Percentiles rank a stretch among this genome's conserved stretches.
Conservation (phyloP, 495 filamentous ascomycete genomes). For the Lichina pygmaea region DNA sequence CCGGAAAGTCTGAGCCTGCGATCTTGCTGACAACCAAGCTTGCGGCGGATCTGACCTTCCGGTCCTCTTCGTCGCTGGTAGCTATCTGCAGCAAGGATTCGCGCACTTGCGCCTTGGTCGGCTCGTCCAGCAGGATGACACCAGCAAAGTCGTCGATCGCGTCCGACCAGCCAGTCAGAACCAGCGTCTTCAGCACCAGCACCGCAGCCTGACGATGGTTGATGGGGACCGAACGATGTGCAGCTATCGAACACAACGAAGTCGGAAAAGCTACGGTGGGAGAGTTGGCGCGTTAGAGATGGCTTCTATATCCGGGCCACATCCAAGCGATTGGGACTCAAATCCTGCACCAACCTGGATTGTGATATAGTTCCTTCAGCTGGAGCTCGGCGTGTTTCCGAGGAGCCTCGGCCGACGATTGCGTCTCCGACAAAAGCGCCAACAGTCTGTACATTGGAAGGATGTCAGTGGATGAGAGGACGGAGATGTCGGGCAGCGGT, state of each 20-base stretch:
- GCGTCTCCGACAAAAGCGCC: conserved; percentile 53
- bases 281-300: not conserved
- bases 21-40: conserved; percentile 92
- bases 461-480: not conserved
- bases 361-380: conserved; percentile 34
- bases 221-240: conserved; percentile 37
- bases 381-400: conserved; percentile 60
- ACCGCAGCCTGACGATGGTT: conserved; percentile 64
- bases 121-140: conserved; percentile 28
- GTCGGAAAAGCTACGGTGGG: conserved; percentile 37
- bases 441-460: conserved; percentile 23
- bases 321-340: not conserved
- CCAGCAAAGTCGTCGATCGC: conserved; percentile 41
- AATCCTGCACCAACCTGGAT: conserved; percentile 9
- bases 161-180: conserved; percentile 52
- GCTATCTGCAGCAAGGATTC: conserved; percentile 44
- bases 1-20: conserved; percentile 74
- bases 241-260: conserved; percentile 51
- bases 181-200: conserved; percentile 51
- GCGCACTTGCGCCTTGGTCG: conserved; percentile 45
- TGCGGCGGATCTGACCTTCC: conserved; percentile 63
- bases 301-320: too few relatives aligned
- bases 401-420: conserved; percentile 35
- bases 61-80: conserved; percentile 44
- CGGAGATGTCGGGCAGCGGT: too few relatives aligned